Percentiles rank a stretch among this genome's conserved stretches.
Conservation (phyloP, 371 early-diverging fungal species). For the Conidiobolus incongruus region DNA sequence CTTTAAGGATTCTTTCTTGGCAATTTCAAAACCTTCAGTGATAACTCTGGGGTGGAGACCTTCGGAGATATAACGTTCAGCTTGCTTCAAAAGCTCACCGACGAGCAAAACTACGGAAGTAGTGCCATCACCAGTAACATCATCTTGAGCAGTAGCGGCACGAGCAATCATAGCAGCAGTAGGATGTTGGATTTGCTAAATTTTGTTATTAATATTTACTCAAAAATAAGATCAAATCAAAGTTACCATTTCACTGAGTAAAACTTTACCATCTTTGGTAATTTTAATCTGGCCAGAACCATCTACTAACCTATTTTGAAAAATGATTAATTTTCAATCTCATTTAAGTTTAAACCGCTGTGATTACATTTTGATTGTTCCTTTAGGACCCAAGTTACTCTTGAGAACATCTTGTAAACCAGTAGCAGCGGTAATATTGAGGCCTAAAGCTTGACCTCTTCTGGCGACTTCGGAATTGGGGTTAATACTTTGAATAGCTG, state of each 20-base stretch:
- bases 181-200: slow-evolving; percentile 98
- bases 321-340: background rate
- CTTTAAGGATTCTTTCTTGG: slow-evolving; percentile 80
- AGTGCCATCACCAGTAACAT: slow-evolving; percentile 98
- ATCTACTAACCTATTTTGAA: slow-evolving; percentile 65
- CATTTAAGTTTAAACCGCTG: background rate
- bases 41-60: slow-evolving; percentile 93
- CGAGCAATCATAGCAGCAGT: slow-evolving; percentile 98
- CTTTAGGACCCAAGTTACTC: slow-evolving; percentile 96
- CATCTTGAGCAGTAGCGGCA: slow-evolving; percentile 96
- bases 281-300: slow-evolving; percentile 89
- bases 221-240: background rate
- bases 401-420: slow-evolving; percentile 90
- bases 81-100: slow-evolving; percentile 92
- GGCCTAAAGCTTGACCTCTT: slow-evolving; percentile 93
- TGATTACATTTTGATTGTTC: slow-evolving; percentile 90
- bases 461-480: slow-evolving; percentile 96
- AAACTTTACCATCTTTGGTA: slow-evolving; percentile 94
- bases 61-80: slow-evolving; percentile 88
- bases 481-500: slow-evolving; percentile 83
- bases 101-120: slow-evolving; percentile 92
- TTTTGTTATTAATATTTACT: background rate
- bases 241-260: slow-evolving; percentile 92
- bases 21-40: slow-evolving; percentile 90
- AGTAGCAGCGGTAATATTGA: slow-evolving; percentile 92